Conservation (phyloP, 1,139 yeast genomes). For the Kurtzmaniella quercitrusa region DNA sequence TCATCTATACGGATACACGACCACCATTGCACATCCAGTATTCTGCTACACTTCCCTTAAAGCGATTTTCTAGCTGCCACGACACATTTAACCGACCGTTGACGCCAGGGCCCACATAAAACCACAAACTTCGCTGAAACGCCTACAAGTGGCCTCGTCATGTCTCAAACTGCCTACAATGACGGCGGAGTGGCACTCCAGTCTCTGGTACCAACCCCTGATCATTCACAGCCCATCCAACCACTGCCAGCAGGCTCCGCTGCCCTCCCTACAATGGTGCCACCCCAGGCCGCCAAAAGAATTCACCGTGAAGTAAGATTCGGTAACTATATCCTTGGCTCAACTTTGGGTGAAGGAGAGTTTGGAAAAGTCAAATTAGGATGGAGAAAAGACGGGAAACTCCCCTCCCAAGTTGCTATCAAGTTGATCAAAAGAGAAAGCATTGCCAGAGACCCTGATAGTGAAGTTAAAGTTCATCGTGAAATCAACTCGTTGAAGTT, state of each 20-base stretch:
- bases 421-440: constrained; percentile 85
- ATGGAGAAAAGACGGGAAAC: constrained; percentile 80
- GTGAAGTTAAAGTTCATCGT: constrained; percentile 84
- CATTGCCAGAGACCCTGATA: constrained; percentile 76
- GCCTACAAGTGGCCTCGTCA: not conserved
- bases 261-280: not conserved
- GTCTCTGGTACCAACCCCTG: not conserved
- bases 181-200: not conserved
- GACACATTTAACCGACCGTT: not conserved
- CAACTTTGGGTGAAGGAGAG: constrained; percentile 97
- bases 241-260: not conserved
- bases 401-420: constrained; percentile 87
- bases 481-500: constrained; percentile 88
- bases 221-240: not conserved
- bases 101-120: too few species aligned
- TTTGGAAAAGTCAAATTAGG: constrained; percentile 98
- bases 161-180: constrained; percentile 1
- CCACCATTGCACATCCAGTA: not conserved
- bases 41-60: not conserved
- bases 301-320: constrained; percentile 62
- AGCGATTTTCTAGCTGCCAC: not conserved
- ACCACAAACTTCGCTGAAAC: too few species aligned
- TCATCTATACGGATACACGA: not conserved
- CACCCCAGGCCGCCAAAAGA: constrained; percentile 13
- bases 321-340: constrained; percentile 85